A percentile compares a stretch with the other conserved stretches of the same genome.
These are phyloP conservation scores for Cladosporium oxysporum DNA, from an alignment of 2,329 filamentous ascomycete species.

Conservation along the genomic window DNA sequence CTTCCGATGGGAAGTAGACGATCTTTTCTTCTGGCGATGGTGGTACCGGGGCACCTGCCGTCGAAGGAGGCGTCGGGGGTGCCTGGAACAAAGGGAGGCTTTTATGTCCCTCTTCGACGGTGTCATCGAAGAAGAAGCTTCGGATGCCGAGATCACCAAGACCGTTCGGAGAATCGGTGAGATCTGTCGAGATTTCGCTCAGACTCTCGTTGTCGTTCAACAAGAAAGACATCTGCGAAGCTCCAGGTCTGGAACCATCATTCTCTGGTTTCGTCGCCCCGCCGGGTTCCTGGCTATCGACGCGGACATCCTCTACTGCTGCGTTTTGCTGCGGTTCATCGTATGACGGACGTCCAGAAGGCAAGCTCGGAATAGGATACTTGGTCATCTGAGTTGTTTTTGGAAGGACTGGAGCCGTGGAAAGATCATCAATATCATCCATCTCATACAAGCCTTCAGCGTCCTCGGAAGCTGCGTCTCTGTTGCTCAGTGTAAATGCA, in stretches of 20 bases:
- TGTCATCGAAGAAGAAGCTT: slow-evolving; percentile 54
- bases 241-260: slow-evolving; percentile 10
- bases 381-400: slow-evolving; percentile 20
- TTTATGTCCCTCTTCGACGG: slow-evolving; percentile 41
- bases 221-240: slow-evolving; percentile 48
- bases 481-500: slow-evolving; percentile 11
- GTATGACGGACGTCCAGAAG: slow-evolving; percentile 8
- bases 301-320: neutral
- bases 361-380: slow-evolving; percentile 22
- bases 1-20: neutral
- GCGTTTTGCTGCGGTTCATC: neutral
- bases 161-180: slow-evolving; percentile 49
- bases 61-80: slow-evolving; percentile 48
- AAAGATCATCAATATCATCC: slow-evolving; percentile 15
- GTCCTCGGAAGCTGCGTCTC: neutral
- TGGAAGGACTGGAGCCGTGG: slow-evolving; percentile 25
- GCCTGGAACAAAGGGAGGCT: slow-evolving; percentile 36
- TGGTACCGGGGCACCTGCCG: slow-evolving; percentile 33
- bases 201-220: slow-evolving; percentile 57
- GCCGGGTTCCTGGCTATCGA: neutral
- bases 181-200: slow-evolving; percentile 57
- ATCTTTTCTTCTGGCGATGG: slow-evolving; percentile 28
- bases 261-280: neutral
- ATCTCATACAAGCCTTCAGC: slow-evolving; percentile 9
- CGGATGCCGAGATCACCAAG: slow-evolving; percentile 44